phyloP scores from a whole-genome alignment of 805 yeast species.

The Kodamaea laetipori region DNA sequence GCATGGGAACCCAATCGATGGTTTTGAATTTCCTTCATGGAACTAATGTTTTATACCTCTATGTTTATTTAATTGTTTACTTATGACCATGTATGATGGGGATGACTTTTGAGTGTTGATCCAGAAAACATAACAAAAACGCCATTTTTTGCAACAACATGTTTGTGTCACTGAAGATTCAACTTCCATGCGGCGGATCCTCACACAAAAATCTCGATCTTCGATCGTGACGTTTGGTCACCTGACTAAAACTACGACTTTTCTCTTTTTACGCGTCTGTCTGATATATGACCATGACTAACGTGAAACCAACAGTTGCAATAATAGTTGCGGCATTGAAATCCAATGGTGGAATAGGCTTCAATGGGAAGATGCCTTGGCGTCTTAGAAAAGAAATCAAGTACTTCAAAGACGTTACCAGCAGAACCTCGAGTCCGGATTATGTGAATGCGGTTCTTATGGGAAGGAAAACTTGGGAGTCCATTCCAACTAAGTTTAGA shows the following conservation, averaged over 20 bases:
- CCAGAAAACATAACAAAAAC: neutral
- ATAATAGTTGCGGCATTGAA: conserved; percentile 83
- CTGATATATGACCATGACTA: conserved; percentile 5
- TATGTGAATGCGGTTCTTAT: conserved; percentile 76
- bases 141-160: conserved; percentile 4
- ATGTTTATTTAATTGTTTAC: neutral
- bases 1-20: neutral
- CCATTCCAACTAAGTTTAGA: conserved; percentile 80
- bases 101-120: neutral
- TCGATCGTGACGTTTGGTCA: too few species aligned
- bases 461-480: conserved; percentile 97
- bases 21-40: neutral
- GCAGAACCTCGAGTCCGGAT: conserved; percentile 35
- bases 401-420: conserved; percentile 77
- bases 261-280: too few species aligned
- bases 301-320: conserved; percentile 25
- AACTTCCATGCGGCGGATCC: too few species aligned
- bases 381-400: conserved; percentile 78
- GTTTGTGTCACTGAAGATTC: neutral
- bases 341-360: conserved; percentile 85
- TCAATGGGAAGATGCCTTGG: conserved; percentile 86
- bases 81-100: too few species aligned
- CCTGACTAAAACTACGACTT: neutral
- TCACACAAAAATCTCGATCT: neutral
- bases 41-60: conserved; percentile 5